These are phyloP conservation scores for Antrodiella citrinella DNA, from an alignment of 768 basidiomycete species.

Conservation along the genomic window DNA sequence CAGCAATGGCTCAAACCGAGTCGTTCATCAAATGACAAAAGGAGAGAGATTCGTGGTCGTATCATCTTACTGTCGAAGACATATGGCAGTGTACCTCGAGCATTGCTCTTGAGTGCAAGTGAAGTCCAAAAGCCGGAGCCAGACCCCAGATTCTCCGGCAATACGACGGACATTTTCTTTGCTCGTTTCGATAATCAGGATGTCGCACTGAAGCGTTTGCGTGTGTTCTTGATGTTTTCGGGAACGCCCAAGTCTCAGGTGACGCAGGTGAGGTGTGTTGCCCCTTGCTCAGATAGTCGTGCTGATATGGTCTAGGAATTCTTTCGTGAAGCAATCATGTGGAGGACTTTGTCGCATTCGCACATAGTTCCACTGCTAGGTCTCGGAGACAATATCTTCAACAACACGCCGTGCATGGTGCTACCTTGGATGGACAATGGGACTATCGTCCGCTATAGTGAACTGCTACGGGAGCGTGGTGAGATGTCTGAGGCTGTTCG, in stretches of 20 bases:
- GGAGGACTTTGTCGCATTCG: not conserved
- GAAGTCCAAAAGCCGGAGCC: no score
- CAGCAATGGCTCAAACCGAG: no score
- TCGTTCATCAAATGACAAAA: no score
- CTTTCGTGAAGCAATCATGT: constrained; percentile 1
- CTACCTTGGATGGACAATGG: constrained; percentile 6
- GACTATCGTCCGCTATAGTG: no score
- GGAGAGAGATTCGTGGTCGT: no score
- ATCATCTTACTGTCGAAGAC: not conserved
- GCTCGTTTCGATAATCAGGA: not conserved
- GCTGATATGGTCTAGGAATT: no score
- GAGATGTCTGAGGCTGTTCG: no score
- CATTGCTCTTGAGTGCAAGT: no score
- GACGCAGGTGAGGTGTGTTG: not conserved
- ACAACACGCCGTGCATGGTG: not conserved
- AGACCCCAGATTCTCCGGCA: not conserved
- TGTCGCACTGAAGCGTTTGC: not conserved
- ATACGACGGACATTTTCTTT: not conserved
- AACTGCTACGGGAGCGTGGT: no score
- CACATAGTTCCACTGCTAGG: constrained; percentile 1
- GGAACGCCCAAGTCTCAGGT: not conserved
- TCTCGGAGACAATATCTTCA: not conserved
- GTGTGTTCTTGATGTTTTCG: not conserved
- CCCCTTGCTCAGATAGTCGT: no score
- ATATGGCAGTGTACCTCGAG: no score